Conservation (phyloP, 805 yeast genomes). For the Candida maesae region DNA sequence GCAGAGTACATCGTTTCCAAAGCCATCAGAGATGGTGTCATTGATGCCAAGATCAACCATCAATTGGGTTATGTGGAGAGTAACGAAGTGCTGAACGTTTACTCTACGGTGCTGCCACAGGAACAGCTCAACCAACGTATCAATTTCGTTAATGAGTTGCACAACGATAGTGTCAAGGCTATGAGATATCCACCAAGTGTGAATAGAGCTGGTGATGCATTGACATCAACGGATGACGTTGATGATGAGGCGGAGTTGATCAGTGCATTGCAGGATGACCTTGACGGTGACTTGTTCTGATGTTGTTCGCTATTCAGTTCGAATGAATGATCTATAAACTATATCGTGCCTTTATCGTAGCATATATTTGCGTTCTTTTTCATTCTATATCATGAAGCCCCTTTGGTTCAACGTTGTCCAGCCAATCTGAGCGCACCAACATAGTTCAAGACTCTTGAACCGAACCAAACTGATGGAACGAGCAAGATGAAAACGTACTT, state of each 20-base stretch:
- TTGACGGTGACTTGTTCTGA: slow-evolving; percentile 26
- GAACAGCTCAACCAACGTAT: slow-evolving; percentile 88
- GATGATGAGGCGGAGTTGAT: slow-evolving; percentile 26
- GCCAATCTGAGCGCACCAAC: slow-evolving; percentile 26
- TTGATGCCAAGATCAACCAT: slow-evolving; percentile 91
- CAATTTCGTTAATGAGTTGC: slow-evolving; percentile 82
- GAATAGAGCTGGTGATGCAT: slow-evolving; percentile 20
- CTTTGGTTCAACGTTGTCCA: slow-evolving; percentile 23
- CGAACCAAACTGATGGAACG: slow-evolving; percentile 28
- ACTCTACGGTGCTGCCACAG: slow-evolving; percentile 86
- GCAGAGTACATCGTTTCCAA: slow-evolving; percentile 97
- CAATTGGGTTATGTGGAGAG: slow-evolving; percentile 89
- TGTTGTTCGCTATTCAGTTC: too few species aligned
- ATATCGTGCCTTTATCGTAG: too few species aligned
- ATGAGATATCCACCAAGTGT: slow-evolving; percentile 77
- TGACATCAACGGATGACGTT: slow-evolving; percentile 17
- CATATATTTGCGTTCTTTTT: too few species aligned
- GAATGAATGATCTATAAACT: too few species aligned
- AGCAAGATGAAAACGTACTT: slow-evolving; percentile 16
- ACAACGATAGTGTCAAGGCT: slow-evolving; percentile 88
- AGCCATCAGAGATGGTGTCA: slow-evolving; percentile 95
- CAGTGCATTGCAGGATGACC: slow-evolving; percentile 26
- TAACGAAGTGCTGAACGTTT: slow-evolving; percentile 79
- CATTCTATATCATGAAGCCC: neutral
- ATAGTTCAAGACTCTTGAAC: slow-evolving; percentile 26